Evolutionary conservation across 441 rosid genomes (phyloP).

Genomic region (Populus hybrid): DNA sequence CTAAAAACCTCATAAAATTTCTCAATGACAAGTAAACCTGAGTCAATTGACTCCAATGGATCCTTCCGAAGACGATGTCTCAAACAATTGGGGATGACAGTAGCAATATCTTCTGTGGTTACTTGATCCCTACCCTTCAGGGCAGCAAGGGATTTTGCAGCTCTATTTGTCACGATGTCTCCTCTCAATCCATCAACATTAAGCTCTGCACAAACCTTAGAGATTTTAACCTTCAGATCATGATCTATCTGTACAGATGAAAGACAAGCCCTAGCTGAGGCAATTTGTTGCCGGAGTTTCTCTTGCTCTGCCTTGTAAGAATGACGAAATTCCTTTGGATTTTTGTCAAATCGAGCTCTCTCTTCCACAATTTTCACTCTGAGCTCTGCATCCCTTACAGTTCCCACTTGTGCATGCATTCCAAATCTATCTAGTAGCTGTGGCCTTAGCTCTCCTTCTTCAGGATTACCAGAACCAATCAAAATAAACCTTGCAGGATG

Average conservation of each 20-base stretch:
- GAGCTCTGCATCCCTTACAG: constrained; percentile 86
- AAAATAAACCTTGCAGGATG: constrained; percentile 96
- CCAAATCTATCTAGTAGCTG: constrained; percentile 95
- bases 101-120: constrained; percentile 80
- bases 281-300: constrained; percentile 74
- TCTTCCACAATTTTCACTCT: constrained; percentile 95
- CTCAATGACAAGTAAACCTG: constrained; percentile 77
- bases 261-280: constrained; percentile 60
- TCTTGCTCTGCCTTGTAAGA: constrained; percentile 71
- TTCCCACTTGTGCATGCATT: constrained; percentile 96
- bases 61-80: constrained; percentile 96
- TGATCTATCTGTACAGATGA: constrained; percentile 70
- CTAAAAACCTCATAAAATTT: constrained; percentile 81
- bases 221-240: constrained; percentile 83
- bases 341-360: constrained; percentile 75
- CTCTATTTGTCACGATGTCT: constrained; percentile 85
- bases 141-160: constrained; percentile 85
- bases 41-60: constrained; percentile 91
- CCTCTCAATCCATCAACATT: constrained; percentile 94
- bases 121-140: constrained; percentile 80
- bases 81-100: constrained; percentile 87
- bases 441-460: constrained; percentile 96
- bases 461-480: constrained; percentile 96
- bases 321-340: constrained; percentile 78
- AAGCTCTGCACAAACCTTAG: constrained; percentile 86